Percentiles rank a stretch among this genome's conserved stretches.
Conservation (phyloP, 768 basidiomycete species). For the Mrakia frigida region DNA sequence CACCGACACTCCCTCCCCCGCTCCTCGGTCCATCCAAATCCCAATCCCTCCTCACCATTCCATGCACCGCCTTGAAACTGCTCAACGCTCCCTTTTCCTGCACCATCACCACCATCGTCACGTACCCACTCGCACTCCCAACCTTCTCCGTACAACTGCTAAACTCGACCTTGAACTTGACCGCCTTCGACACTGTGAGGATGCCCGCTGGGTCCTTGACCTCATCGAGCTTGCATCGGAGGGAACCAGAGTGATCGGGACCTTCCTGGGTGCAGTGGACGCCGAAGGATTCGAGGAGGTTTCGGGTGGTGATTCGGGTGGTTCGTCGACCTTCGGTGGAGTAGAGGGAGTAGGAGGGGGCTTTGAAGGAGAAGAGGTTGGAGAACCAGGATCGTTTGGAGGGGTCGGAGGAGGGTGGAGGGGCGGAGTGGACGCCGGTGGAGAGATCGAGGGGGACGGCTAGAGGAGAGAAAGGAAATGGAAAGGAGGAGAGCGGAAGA, state of each 20-base stretch:
- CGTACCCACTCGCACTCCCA: constrained; percentile 49
- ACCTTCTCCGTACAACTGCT: constrained; percentile 43
- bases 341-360: constrained; percentile 47
- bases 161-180: constrained; percentile 79
- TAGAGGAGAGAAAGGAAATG: no score
- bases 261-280: constrained; percentile 48
- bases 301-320: constrained; percentile 68
- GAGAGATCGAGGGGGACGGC: constrained; percentile 19
- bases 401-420: constrained; percentile 51
- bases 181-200: constrained; percentile 58
- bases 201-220: constrained; percentile 54
- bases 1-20: not conserved
- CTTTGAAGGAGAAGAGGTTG: constrained; percentile 80
- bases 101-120: constrained; percentile 60
- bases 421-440: constrained; percentile 22
- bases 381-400: constrained; percentile 76
- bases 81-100: constrained; percentile 84
- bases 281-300: constrained; percentile 65
- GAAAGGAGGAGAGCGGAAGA: no score
- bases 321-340: constrained; percentile 50
- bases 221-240: constrained; percentile 75
- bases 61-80: constrained; percentile 56
- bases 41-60: constrained; percentile 27
- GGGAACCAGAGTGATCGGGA: constrained; percentile 60
- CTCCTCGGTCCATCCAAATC: constrained; percentile 29